Percentiles rank a stretch among this genome's conserved stretches.
Evolutionary conservation across 495 filamentous ascomycete genomes (phyloP).

Genomic region (Acidomyces sp.): DNA sequence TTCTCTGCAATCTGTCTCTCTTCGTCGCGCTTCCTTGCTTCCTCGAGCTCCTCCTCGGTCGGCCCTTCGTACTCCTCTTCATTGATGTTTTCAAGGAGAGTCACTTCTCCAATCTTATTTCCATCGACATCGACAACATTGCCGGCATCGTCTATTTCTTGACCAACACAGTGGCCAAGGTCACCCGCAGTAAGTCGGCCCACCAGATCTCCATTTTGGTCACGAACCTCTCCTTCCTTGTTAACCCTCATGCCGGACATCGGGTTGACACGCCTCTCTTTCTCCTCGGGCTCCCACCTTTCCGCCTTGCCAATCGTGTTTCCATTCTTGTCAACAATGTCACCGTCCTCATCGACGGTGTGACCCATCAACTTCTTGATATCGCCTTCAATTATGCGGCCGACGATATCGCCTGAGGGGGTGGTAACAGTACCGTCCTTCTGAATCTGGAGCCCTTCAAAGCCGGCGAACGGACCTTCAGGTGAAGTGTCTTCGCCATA

Average conservation of each 20-base stretch:
- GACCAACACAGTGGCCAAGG: conserved; percentile 54
- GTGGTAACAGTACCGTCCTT: conserved; percentile 63
- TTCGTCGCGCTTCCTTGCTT: conserved; percentile 45
- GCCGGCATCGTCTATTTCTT: conserved; percentile 74
- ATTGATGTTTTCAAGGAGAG: conserved; percentile 64
- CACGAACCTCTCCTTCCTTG: conserved; percentile 69
- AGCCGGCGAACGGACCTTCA: conserved; percentile 69
- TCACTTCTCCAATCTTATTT: conserved; percentile 66
- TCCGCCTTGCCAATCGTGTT: conserved; percentile 72
- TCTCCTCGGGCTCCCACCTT: conserved; percentile 67
- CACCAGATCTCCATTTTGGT: conserved; percentile 68
- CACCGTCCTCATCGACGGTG: conserved; percentile 69
- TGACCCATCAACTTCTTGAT: conserved; percentile 58
- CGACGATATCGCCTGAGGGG: conserved; percentile 51
- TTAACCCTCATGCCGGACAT: conserved; percentile 70
- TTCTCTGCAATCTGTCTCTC: conserved; percentile 66
- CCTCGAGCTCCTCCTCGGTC: conserved; percentile 39
- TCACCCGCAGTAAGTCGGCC: conserved; percentile 67
- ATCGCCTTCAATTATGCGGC: conserved; percentile 61
- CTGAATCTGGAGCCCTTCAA: conserved; percentile 54
- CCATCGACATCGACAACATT: conserved; percentile 75
- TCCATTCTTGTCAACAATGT: conserved; percentile 68
- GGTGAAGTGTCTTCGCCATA: conserved; percentile 47
- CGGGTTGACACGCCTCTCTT: conserved; percentile 49
- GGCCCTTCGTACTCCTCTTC: conserved; percentile 37